phyloP scores from a whole-genome alignment of 1,139 yeast genomes.

The Kodamaea anthophila region DNA sequence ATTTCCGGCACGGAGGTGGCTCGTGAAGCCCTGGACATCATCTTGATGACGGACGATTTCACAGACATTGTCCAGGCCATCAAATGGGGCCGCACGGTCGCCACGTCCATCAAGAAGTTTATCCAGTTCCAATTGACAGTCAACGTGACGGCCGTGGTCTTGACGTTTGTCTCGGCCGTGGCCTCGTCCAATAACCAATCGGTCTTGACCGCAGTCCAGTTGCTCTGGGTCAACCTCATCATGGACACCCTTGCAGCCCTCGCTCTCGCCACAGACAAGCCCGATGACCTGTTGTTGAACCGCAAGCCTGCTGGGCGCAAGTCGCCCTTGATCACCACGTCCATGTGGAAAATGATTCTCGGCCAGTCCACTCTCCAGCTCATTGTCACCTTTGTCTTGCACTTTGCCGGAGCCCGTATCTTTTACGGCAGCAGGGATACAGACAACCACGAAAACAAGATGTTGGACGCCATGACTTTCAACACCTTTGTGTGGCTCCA shows the following conservation, averaged over 20 bases:
- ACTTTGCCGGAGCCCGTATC: conserved; percentile 66
- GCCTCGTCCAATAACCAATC: conserved; percentile 72
- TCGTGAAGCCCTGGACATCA: conserved; percentile 90
- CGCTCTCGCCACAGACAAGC: conserved; percentile 97
- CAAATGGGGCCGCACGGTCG: conserved; percentile 98
- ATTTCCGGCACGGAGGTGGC: conserved; percentile 93
- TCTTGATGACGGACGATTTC: conserved; percentile 92
- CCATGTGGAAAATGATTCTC: conserved; percentile 98
- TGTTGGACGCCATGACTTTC: conserved; percentile 80
- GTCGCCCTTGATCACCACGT: conserved; percentile 74
- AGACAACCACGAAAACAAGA: conserved; percentile 44
- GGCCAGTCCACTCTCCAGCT: conserved; percentile 83
- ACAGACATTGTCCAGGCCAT: conserved; percentile 95
- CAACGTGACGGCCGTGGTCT: conserved; percentile 87
- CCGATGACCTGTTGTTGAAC: conserved; percentile 71
- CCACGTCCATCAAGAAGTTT: conserved; percentile 88
- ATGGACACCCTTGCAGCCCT: conserved; percentile 98
- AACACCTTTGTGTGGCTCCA: conserved; percentile 98
- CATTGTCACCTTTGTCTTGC: conserved; percentile 67
- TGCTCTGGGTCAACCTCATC: conserved; percentile 93
- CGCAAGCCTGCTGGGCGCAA: conserved; percentile 81
- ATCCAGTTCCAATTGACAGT: conserved; percentile 96
- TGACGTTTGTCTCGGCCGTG: conserved; percentile 92
- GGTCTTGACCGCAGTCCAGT: conserved; percentile 93
- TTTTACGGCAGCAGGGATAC: conserved; percentile 43